Evolutionary conservation across 352 stramenopile species (phyloP).

Genomic region (Phytophthora sp.): DNA sequence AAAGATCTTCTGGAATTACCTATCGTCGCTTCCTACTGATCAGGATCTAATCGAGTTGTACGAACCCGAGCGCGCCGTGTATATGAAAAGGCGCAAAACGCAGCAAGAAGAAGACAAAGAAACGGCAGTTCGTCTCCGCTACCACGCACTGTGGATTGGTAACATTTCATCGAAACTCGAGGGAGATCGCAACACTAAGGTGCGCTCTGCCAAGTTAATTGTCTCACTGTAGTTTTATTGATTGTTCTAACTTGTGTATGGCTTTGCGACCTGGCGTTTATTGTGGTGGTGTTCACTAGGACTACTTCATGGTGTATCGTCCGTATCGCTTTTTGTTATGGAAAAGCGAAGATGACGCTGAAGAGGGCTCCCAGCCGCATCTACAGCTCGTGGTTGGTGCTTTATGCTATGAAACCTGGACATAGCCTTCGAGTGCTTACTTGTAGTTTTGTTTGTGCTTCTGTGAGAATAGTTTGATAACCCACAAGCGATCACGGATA

Average conservation of each 20-base stretch:
- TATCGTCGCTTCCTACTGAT: slow-evolving; percentile 82
- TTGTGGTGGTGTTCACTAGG: slow-evolving; percentile 34
- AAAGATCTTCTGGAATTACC: slow-evolving; percentile 83
- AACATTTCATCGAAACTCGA: slow-evolving; percentile 67
- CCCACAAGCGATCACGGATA: slow-evolving; percentile 62
- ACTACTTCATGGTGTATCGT: slow-evolving; percentile 67
- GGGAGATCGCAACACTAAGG: slow-evolving; percentile 72
- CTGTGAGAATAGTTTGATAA: slow-evolving; percentile 63
- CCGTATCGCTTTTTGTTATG: slow-evolving; percentile 81
- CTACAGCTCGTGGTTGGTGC: slow-evolving; percentile 69
- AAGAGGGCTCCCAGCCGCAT: slow-evolving; percentile 52
- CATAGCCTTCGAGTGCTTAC: background rate
- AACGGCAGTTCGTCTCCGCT: slow-evolving; percentile 53
- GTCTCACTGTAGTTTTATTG: background rate
- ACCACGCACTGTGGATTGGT: slow-evolving; percentile 77
- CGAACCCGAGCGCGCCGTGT: slow-evolving; percentile 65
- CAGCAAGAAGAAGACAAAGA: slow-evolving; percentile 60
- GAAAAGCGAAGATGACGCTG: slow-evolving; percentile 79
- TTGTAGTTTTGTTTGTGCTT: background rate
- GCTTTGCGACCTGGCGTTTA: no score
- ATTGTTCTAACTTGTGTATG: slow-evolving; percentile 11
- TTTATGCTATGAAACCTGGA: background rate
- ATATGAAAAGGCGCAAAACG: slow-evolving; percentile 51
- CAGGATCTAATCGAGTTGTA: slow-evolving; percentile 84
- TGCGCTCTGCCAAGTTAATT: slow-evolving; percentile 14